Evolutionary conservation across 768 basidiomycete species (phyloP).

Genomic region (Psilocybe azurescens): DNA sequence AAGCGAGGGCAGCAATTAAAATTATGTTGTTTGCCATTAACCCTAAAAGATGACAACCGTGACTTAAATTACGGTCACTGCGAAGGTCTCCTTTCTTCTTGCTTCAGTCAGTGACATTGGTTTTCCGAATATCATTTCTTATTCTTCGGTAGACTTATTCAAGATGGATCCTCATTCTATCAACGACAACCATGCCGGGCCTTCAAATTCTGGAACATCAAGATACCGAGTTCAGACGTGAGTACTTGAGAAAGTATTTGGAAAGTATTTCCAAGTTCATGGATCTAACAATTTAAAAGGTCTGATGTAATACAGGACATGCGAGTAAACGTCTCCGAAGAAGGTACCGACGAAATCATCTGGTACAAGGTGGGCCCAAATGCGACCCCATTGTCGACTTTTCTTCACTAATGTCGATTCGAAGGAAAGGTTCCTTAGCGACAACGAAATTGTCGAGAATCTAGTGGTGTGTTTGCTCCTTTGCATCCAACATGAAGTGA

Average conservation of each 20-base stretch:
- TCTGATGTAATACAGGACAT: constrained; percentile 77
- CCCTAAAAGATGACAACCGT: too few species aligned
- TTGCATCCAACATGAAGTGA: neutral
- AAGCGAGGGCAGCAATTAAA: too few species aligned
- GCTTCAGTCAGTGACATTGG: too few species aligned
- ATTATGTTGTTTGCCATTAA: too few species aligned
- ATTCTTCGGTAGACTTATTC: too few species aligned
- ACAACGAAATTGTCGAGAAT: constrained; percentile 79
- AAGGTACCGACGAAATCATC: constrained; percentile 58
- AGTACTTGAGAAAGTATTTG: neutral
- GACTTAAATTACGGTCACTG: too few species aligned
- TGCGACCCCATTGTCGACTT: neutral
- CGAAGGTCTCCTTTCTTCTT: too few species aligned
- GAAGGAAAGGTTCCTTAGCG: constrained; percentile 76
- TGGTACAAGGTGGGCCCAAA: constrained; percentile 71
- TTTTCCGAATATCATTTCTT: too few species aligned
- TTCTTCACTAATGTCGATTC: constrained; percentile 16
- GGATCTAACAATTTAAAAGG: constrained; percentile 37
- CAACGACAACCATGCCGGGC: constrained; percentile 15
- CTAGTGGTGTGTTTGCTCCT: constrained; percentile 55
- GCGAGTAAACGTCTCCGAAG: constrained; percentile 66
- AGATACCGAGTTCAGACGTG: constrained; percentile 41
- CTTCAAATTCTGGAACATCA: constrained; percentile 21
- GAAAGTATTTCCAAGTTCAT: neutral
- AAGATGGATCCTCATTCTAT: constrained; percentile 6